A percentile compares a stretch with the other conserved stretches of the same genome.
phyloP scores from a whole-genome alignment of 768 basidiomycete species.

The Pulveroboletus sp. region DNA sequence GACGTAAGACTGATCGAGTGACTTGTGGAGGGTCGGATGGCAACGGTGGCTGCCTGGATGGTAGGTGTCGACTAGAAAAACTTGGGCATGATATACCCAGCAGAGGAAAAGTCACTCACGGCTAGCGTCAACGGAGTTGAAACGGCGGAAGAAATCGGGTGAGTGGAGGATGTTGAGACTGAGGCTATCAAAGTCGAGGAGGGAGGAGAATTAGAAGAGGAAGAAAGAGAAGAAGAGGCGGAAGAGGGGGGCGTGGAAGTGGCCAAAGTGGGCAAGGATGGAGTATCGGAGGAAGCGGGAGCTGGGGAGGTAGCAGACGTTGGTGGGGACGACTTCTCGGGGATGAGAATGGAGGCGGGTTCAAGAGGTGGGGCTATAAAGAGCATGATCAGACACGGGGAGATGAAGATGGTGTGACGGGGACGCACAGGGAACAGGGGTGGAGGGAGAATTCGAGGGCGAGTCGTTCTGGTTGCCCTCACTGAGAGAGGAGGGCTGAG shows the following conservation, averaged over 20 bases:
- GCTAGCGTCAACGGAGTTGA: neutral
- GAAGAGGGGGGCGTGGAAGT: constrained; percentile 2
- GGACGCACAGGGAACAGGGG: neutral
- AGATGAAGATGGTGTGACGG: neutral
- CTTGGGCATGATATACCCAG: neutral
- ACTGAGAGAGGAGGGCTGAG: neutral
- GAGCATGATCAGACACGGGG: neutral
- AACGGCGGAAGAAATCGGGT: constrained; percentile 4
- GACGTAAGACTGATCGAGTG: constrained; percentile 1
- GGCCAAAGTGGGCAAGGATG: constrained; percentile 6
- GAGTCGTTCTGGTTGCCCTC: neutral
- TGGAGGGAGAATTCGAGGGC: neutral
- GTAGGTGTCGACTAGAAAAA: neutral
- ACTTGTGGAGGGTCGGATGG: neutral
- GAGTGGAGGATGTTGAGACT: neutral
- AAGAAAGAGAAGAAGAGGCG: constrained; percentile 1
- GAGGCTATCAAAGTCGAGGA: neutral
- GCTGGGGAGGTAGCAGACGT: constrained; percentile 16
- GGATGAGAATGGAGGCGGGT: neutral
- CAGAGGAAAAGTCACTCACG: constrained; percentile 15
- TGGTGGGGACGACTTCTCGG: constrained; percentile 4
- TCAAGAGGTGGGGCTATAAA: constrained; percentile 2
- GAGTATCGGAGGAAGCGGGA: neutral
- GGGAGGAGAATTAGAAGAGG: constrained; percentile 8
- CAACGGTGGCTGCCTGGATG: neutral